Evolutionary conservation across 371 early-diverging fungal genomes (phyloP), one percentile per base, ranked within the genome.

Genomic region (Choanephora cucurbitarum): DNA sequence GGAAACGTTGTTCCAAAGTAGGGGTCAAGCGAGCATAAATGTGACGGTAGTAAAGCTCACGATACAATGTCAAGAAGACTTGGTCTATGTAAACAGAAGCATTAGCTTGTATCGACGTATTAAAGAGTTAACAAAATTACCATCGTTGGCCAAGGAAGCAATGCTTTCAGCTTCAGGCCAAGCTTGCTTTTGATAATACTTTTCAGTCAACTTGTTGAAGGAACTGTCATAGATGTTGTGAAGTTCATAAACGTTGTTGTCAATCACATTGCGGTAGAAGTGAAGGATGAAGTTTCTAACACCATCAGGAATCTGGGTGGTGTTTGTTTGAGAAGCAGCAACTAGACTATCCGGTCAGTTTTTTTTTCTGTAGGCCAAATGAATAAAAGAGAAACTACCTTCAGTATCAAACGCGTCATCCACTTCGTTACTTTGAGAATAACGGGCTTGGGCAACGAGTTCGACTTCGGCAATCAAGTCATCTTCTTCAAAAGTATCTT

Each of bases 11-110:
- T 62, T 96, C 94, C 55, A 95, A 73, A 60, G 90, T 86, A 53
- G 95, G 96, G 14, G 86, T 82, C 60, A 95, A 81, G 62, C 90
- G 91, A 51, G 94, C 83, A 81, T 95, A 96, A 50, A 96, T 88
- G 72, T 97, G 97, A 49, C 97, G 90, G 74, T 91, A 97, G 82
- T 94, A 96, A 60, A 97, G 80, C 78, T 97, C 96, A 64, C 92
- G 89, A 81, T 97, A 97, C 56, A 97, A 79, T 48, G 92, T 93
- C 79, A 95, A 76, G 68, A 97, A 95, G 19, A 93, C 83, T 52
- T 89, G 88, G 67, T 93, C 94, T 88, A n/a, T n/a, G n/a, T n/a
- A n/a, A n/a, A n/a, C n/a, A n/a, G n/a, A n/a, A n/a, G n/a, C n/a
- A n/a, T n/a, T n/a, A n/a, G n/a, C n/a, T n/a, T n/a, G n/a, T n/a